These are phyloP conservation scores for Chaetomium fimeti DNA, from an alignment of 495 filamentous ascomycete species.

Conservation along the genomic window DNA sequence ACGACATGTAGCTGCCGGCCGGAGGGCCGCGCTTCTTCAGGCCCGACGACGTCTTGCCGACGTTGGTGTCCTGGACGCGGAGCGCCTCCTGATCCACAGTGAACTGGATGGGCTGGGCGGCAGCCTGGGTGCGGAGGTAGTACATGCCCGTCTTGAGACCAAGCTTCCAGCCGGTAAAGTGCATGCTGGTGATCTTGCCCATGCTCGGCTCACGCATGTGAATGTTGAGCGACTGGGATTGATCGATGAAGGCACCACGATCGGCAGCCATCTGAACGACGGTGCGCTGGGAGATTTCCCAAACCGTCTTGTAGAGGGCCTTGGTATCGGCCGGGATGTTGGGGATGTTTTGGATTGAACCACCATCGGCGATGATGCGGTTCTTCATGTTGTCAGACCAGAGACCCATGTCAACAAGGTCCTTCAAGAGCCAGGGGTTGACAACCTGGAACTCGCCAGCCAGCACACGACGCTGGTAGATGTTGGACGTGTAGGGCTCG, in stretches of 20 bases:
- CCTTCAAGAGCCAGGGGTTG: slow-evolving; percentile 98
- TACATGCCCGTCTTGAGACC: slow-evolving; percentile 99
- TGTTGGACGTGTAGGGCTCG: slow-evolving; percentile 99
- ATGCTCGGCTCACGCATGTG: slow-evolving; percentile 98
- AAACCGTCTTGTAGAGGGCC: slow-evolving; percentile 97
- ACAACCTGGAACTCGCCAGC: slow-evolving; percentile 99
- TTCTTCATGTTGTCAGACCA: slow-evolving; percentile 99
- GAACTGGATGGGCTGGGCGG: slow-evolving; percentile 95
- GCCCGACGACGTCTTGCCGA: slow-evolving; percentile 59
- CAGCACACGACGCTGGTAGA: slow-evolving; percentile 96
- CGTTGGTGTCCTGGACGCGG: slow-evolving; percentile 80
- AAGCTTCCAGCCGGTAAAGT: slow-evolving; percentile 98
- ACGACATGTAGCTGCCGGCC: slow-evolving; percentile 53
- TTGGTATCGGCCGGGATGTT: slow-evolving; percentile 97
- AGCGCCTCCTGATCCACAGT: slow-evolving; percentile 97
- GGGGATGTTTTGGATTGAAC: slow-evolving; percentile 92
- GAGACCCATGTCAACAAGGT: slow-evolving; percentile 93
- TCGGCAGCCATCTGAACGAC: slow-evolving; percentile 98
- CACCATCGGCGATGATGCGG: slow-evolving; percentile 95
- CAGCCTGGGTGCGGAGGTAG: slow-evolving; percentile 97
- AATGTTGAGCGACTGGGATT: slow-evolving; percentile 98
- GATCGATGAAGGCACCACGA: slow-evolving; percentile 96
- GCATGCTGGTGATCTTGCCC: slow-evolving; percentile 99
- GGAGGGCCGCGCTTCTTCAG: slow-evolving; percentile 67
- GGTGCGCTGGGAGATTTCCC: slow-evolving; percentile 96